Evolutionary conservation across 192 early-diverging fungal genomes (phyloP).

Genomic region (Coemansia aciculifera): DNA sequence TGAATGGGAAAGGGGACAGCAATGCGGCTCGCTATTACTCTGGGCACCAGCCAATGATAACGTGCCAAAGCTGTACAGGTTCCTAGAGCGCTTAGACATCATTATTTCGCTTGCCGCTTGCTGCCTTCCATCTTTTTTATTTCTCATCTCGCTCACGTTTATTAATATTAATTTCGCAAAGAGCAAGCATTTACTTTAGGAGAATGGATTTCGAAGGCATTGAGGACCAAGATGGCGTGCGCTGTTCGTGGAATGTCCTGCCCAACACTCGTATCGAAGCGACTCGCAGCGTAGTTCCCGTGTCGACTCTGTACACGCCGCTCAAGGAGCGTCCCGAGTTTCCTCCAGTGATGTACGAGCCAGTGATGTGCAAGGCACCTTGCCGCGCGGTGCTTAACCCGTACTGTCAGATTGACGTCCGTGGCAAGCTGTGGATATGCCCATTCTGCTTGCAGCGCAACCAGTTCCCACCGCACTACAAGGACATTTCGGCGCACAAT

Average conservation of each 20-base stretch:
- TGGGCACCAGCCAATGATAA: constrained; percentile 14
- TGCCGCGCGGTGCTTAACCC: constrained; percentile 97
- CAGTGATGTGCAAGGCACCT: constrained; percentile 94
- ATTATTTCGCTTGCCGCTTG: neutral
- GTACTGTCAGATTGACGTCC: constrained; percentile 97
- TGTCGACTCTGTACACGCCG: constrained; percentile 90
- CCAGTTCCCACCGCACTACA: constrained; percentile 96
- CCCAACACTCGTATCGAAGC: constrained; percentile 91
- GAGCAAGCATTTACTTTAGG: neutral
- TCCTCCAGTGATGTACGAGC: constrained; percentile 91
- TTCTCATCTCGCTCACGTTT: constrained; percentile 2
- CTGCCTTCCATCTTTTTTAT: constrained; percentile 1
- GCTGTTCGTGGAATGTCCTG: constrained; percentile 98
- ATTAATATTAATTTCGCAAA: neutral
- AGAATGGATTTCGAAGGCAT: constrained; percentile 83
- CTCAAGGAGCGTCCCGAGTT: constrained; percentile 88
- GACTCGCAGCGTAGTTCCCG: constrained; percentile 92
- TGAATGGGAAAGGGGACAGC: neutral
- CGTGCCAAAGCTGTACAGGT: constrained; percentile 18
- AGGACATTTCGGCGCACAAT: constrained; percentile 89
- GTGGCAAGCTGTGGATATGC: constrained; percentile 96
- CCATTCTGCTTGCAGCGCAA: constrained; percentile 98
- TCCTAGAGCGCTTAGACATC: neutral
- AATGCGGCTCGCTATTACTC: neutral
- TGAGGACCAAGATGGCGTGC: constrained; percentile 93